Evolutionary conservation across 1,284 basidiomycete species (phyloP).

Genomic region (Afroboletus lepidellus): DNA sequence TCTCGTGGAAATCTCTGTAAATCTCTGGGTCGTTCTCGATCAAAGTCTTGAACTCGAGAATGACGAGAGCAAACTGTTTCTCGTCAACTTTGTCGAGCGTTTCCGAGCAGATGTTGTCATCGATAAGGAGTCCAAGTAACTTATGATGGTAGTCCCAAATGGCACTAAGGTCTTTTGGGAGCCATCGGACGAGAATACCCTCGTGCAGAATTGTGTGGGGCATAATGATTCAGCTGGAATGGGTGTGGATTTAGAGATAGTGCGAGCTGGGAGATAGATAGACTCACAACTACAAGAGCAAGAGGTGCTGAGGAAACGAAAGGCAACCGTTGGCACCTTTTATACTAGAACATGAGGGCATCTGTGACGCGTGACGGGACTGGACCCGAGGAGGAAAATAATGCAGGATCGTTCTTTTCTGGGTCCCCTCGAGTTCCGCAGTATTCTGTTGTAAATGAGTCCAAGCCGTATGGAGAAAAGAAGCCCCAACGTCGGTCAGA

Average conservation of each 20-base stretch:
- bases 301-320: neutral
- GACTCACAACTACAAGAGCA: slow-evolving; percentile 2
- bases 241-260: neutral
- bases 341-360: no score
- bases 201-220: neutral
- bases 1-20: slow-evolving; percentile 39
- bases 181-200: slow-evolving; percentile 18
- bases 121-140: slow-evolving; percentile 7
- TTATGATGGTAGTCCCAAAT: slow-evolving; percentile 8
- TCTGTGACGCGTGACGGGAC: no score
- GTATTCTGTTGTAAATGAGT: no score
- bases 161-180: slow-evolving; percentile 16
- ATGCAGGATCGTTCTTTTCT: no score
- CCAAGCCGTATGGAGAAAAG: no score
- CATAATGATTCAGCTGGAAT: slow-evolving; percentile 9
- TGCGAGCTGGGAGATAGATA: neutral
- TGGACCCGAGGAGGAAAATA: no score
- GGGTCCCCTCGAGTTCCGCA: no score
- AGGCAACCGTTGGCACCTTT: no score
- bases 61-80: slow-evolving; percentile 21
- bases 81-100: slow-evolving; percentile 12
- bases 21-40: slow-evolving; percentile 39
- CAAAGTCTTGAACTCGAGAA: slow-evolving; percentile 41
- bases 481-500: no score
- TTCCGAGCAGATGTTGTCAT: slow-evolving; percentile 1